phyloP scores from a whole-genome alignment of 208 protist genomes.

The Trichomonas tenax region DNA sequence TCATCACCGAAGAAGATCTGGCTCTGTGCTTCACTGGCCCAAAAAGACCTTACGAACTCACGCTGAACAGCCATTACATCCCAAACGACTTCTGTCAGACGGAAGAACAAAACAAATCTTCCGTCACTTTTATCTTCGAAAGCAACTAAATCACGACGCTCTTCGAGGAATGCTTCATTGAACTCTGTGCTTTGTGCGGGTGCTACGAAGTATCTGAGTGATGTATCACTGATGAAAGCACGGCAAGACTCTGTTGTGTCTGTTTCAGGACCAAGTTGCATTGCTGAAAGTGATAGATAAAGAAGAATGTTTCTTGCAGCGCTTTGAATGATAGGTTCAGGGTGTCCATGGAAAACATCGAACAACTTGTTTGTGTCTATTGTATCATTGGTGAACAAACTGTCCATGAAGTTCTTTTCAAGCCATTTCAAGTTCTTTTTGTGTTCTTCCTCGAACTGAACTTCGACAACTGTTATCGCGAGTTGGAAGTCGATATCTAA shows the following conservation, averaged over 20 bases:
- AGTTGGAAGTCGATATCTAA: no score
- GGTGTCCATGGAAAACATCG: no score
- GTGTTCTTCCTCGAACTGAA: no score
- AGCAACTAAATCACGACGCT: neutral
- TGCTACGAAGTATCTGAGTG: neutral
- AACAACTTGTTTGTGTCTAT: no score
- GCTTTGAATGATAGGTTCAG: no score
- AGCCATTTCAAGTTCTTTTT: no score
- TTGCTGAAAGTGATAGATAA: no score
- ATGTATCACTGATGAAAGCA: neutral
- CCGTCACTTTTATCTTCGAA: neutral
- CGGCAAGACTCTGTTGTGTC: neutral
- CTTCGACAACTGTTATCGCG: no score
- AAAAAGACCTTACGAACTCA: neutral
- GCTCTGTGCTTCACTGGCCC: neutral
- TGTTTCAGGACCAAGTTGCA: neutral
- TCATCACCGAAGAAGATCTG: neutral
- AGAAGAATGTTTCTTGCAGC: no score
- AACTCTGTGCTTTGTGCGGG: neutral
- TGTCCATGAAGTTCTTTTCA: no score
- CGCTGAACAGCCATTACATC: neutral
- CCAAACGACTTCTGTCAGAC: neutral
- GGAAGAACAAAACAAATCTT: neutral
- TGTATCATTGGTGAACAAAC: no score
- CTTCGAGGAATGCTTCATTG: neutral